Conservation (phyloP, 805 yeast genomes). For the Blastobotrys attinorum region DNA sequence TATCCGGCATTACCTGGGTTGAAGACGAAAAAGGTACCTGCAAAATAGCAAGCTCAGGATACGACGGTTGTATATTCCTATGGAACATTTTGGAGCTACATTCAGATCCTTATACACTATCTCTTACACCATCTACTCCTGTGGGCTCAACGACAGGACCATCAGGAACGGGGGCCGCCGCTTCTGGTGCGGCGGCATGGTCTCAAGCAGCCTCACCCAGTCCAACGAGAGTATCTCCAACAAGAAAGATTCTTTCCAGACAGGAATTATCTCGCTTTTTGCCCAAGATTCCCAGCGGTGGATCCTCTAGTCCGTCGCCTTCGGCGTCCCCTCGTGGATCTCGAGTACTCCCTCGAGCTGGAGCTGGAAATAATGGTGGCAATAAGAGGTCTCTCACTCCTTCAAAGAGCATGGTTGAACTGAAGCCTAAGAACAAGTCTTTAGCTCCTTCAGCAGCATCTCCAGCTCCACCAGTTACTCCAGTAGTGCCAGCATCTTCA, state of each 20-base stretch:
- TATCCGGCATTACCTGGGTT: slow-evolving; percentile 34
- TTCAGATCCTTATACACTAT: neutral
- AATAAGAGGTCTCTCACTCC: slow-evolving; percentile 2
- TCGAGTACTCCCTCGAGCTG: neutral
- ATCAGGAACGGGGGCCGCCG: neutral
- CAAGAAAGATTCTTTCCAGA: slow-evolving; percentile 18
- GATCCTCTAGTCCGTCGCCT: neutral
- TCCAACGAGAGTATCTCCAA: slow-evolving; percentile 7
- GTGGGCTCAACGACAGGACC: neutral
- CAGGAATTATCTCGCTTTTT: slow-evolving; percentile 16
- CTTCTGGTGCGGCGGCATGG: neutral
- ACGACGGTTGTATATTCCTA: slow-evolving; percentile 22
- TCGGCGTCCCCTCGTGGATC: neutral
- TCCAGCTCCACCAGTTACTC: neutral
- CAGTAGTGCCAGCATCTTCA: neutral
- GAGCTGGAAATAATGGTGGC: neutral
- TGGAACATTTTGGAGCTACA: slow-evolving; percentile 11
- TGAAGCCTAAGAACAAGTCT: slow-evolving; percentile 6
- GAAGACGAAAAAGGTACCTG: slow-evolving; percentile 3
- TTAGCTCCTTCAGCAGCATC: neutral
- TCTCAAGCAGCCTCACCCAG: neutral
- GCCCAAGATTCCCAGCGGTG: neutral
- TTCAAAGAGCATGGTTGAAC: slow-evolving; percentile 7
- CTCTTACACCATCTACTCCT: neutral
- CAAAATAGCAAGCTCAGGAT: slow-evolving; percentile 18